Conservation (phyloP, 1,284 basidiomycete genomes). For the Leccinum subspadiceum region DNA sequence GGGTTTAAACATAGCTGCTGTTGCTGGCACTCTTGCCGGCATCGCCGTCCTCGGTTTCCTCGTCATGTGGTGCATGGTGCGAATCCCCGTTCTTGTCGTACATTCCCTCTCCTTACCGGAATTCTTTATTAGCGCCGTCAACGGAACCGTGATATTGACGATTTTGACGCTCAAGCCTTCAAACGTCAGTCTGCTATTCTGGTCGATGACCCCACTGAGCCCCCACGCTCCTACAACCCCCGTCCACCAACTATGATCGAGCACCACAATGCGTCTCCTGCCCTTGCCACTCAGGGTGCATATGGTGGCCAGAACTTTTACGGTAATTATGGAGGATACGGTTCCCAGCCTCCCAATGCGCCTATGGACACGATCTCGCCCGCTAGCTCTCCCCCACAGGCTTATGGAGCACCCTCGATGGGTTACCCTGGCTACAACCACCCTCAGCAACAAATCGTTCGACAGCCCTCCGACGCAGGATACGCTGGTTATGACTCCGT, state of each 20-base stretch:
- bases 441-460: slow-evolving; percentile 25
- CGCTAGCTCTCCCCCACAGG: slow-evolving; percentile 12
- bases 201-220: slow-evolving; percentile 44
- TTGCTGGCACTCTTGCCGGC: slow-evolving; percentile 50
- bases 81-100: slow-evolving; percentile 1
- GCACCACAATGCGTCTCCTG: slow-evolving; percentile 35
- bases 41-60: slow-evolving; percentile 47
- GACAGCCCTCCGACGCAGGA: slow-evolving; percentile 21
- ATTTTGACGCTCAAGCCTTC: slow-evolving; percentile 55
- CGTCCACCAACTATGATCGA: slow-evolving; percentile 58
- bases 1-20: slow-evolving; percentile 49
- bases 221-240: slow-evolving; percentile 37
- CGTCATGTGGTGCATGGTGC: slow-evolving; percentile 54
- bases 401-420: slow-evolving; percentile 18
- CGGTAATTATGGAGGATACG: slow-evolving; percentile 35
- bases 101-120: slow-evolving; percentile 4
- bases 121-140: slow-evolving; percentile 43
- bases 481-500: slow-evolving; percentile 23
- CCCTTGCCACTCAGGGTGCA: slow-evolving; percentile 24
- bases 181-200: slow-evolving; percentile 59
- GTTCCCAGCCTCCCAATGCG: slow-evolving; percentile 36
- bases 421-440: slow-evolving; percentile 25
- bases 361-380: slow-evolving; percentile 20
- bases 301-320: slow-evolving; percentile 26
- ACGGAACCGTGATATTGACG: slow-evolving; percentile 39